Conservation (phyloP, 139 green algal genomes). For the Chlamydomonas sphaeroides region DNA sequence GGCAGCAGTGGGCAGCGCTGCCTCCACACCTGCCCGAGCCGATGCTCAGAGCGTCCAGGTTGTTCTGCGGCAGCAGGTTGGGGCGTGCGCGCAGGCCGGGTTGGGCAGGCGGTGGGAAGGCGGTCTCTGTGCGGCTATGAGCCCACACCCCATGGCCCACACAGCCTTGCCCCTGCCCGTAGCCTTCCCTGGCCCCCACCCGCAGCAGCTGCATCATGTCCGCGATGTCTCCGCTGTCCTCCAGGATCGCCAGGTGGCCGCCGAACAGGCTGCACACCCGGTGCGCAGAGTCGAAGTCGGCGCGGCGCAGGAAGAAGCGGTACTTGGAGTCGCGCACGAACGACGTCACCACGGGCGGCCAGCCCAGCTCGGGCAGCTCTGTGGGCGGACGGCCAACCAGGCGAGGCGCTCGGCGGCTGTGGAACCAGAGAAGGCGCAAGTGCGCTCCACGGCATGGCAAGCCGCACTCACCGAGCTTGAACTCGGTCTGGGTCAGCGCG, state of each 20-base stretch:
- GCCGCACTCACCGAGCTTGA: not conserved
- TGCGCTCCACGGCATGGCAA: too few relatives aligned
- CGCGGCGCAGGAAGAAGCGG: not conserved
- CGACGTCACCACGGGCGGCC: not conserved
- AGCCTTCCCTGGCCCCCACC: too few relatives aligned
- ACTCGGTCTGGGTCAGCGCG: not conserved
- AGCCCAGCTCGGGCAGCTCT: not conserved
- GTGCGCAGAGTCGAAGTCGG: not conserved
- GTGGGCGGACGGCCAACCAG: not conserved
- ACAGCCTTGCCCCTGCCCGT: too few relatives aligned
- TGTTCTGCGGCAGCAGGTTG: too few relatives aligned
- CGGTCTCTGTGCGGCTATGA: too few relatives aligned
- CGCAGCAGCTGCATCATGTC: not conserved
- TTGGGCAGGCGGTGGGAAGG: too few relatives aligned
- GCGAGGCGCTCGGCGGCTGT: not conserved
- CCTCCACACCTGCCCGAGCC: too few relatives aligned
- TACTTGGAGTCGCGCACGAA: not conserved
- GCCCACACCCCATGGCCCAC: too few relatives aligned
- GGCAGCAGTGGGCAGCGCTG: too few relatives aligned
- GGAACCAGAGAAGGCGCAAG: not conserved
- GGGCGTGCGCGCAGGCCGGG: too few relatives aligned
- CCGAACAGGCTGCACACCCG: not conserved
- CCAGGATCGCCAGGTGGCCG: not conserved
- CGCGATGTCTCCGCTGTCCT: not conserved
- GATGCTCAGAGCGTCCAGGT: too few relatives aligned